Evolutionary conservation across 805 yeast species (phyloP), one percentile per base, ranked within the genome.

Genomic region (Wickerhamiella allomyrinae): DNA sequence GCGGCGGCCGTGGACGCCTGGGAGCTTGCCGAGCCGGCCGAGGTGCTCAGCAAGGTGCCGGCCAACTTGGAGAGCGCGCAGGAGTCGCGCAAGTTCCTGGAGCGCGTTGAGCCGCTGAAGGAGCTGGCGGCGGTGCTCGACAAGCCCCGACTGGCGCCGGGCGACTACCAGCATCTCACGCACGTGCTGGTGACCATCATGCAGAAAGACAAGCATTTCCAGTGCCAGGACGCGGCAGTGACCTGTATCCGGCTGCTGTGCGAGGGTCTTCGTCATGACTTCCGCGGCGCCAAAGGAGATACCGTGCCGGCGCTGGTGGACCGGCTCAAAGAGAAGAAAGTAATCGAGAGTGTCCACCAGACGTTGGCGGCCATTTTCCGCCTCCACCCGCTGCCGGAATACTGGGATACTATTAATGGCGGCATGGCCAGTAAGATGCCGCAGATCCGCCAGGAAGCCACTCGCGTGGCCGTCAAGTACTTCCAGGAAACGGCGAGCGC

Each of bases 321-420:
- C 49, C 70, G 96, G 51, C 73, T 83, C 11, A 87, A 85, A 55
- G 98, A 91, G 57, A 86, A 82, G 65, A 89, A 89, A 54, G 77
- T 73, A 20, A 65, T 78, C 3, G 31, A 27, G 6, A 27, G 14
- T 17, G 31, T 27, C 9, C 31, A 27, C 31, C 13, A 27, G 6
- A 91, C 85, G 0, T 65, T 80, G 2, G 86, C 78, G 20, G 79
- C 91, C 0, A 64, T 89, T n/a, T 17, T 78, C 74, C 27, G 7
- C 5, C 17, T 43, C 35, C 20, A 19, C 11, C 34, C 43, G 13
- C 31, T 47, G 20, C 40, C 45, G 9, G 49, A 45, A 6, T 27
- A 27, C 31, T 27, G 31, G 20, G 37, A 40, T 2, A 25, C 42
- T 3, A 64, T 77, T 0, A 47, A 81, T 8, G 68, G 63, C 20